Evolutionary conservation across 1,284 basidiomycete species (phyloP), one percentile per base, ranked within the genome.

Genomic region (Trichosporon ovoides): DNA sequence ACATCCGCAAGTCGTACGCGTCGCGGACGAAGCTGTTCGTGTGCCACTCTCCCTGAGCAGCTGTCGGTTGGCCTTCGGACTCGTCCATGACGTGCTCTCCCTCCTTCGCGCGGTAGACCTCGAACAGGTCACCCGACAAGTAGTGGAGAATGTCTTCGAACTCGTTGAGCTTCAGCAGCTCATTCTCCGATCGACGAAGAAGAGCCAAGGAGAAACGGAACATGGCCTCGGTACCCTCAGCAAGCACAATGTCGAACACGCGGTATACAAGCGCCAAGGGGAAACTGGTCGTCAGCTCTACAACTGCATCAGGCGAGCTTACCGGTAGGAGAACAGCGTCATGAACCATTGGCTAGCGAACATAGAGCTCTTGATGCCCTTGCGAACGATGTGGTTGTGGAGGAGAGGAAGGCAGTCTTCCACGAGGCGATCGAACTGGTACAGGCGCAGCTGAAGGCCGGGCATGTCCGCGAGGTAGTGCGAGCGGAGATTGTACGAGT

Each of bases 401-500:
- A 98, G 80, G 9, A 95, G 86, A 4, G 95, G 95, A 1, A 97
- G 79, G 6, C 93, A 74, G 63, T 98, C 95, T 74, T 98, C 95
- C 24, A 97, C 80, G 49, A 98, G 79, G 18, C 95, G 87, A 73
- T 98, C 96, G 75, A 98, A 98, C 84, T 91, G 79, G 68, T 82
- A 86, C 58, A 98, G 81, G 16, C 95, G 88, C 43, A 95, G 80
- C 73, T 98, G 96, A 4, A 98, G 77, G 59, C 92, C 93, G 0
- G 95, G 95, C 95, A 98, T 98, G 68, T 98, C 94, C 7, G 95
- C 94, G 14, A 96, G 82, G 78, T 93, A 98, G 77, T 98, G 95
- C 0, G 93, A 92, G 51, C 95, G 85, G 3, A 98, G 81, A 72
- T 95, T 94, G 74, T 98, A 98, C 4, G 91, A 88, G 65, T 96